Evolutionary conservation across 306 rosid species (phyloP).

Genomic region (Vachellia collinsii): DNA sequence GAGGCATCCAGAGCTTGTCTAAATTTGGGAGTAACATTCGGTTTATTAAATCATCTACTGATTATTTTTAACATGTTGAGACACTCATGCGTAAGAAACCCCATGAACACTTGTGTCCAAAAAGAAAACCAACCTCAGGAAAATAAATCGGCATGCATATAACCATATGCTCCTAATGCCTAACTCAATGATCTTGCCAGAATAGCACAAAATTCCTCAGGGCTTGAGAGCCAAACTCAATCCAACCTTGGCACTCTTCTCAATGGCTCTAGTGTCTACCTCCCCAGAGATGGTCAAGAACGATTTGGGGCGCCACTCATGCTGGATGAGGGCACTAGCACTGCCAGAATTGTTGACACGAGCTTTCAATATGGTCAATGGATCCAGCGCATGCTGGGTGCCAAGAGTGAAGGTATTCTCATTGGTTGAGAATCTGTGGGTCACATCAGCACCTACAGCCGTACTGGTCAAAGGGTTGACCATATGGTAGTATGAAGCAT

Average conservation of each 20-base stretch:
- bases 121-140: slow-evolving; percentile 40
- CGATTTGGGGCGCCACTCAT: slow-evolving; percentile 98
- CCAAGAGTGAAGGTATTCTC: slow-evolving; percentile 82
- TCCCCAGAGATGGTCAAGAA: slow-evolving; percentile 81
- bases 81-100: slow-evolving; percentile 37
- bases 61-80: slow-evolving; percentile 42
- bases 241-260: slow-evolving; percentile 90
- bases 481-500: slow-evolving; percentile 47
- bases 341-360: slow-evolving; percentile 77
- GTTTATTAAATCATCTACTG: slow-evolving; percentile 40
- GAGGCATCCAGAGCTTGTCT: slow-evolving; percentile 34
- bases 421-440: slow-evolving; percentile 70
- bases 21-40: slow-evolving; percentile 30
- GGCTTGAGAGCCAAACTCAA: slow-evolving; percentile 92
- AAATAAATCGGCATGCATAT: slow-evolving; percentile 38
- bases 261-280: slow-evolving; percentile 88
- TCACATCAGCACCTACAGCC: slow-evolving; percentile 52
- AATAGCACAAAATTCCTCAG: slow-evolving; percentile 47
- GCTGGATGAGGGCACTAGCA: slow-evolving; percentile 92
- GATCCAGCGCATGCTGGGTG: slow-evolving; percentile 80
- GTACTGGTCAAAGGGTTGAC: slow-evolving; percentile 47
- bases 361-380: slow-evolving; percentile 80
- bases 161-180: slow-evolving; percentile 48
- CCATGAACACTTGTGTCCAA: slow-evolving; percentile 41
- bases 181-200: slow-evolving; percentile 45